These are phyloP conservation scores for Iodosphaeria phyllophila DNA, from an alignment of 2,329 filamentous ascomycete genomes.

Conservation along the genomic window DNA sequence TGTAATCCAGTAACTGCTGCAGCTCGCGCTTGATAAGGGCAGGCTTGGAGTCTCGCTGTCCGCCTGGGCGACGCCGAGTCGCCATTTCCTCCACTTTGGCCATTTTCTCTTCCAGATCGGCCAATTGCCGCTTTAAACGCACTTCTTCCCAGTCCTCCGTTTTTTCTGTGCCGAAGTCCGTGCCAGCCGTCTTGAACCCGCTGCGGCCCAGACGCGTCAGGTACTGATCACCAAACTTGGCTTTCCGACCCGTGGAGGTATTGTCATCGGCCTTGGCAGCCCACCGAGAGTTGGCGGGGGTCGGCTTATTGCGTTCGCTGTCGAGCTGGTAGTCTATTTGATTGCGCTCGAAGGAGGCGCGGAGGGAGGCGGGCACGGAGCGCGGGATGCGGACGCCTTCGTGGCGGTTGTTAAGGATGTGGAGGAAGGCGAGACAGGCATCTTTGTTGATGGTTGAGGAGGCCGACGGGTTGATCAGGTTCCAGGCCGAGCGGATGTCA, in stretches of 20 bases:
- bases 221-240: constrained; percentile 95
- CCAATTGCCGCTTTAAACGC: constrained; percentile 76
- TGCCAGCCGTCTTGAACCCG: constrained; percentile 65
- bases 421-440: constrained; percentile 80
- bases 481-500: constrained; percentile 86
- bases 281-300: constrained; percentile 52
- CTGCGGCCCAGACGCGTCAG: constrained; percentile 75
- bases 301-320: constrained; percentile 40
- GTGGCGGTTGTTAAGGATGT: constrained; percentile 90
- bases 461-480: constrained; percentile 86
- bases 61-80: constrained; percentile 40
- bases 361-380: constrained; percentile 76
- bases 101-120: constrained; percentile 77
- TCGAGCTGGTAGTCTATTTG: constrained; percentile 93
- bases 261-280: constrained; percentile 60
- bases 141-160: constrained; percentile 98
- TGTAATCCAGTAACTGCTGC: constrained; percentile 88
- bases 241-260: constrained; percentile 74
- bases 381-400: constrained; percentile 90
- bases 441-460: constrained; percentile 78
- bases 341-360: constrained; percentile 83
- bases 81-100: constrained; percentile 61
- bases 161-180: constrained; percentile 73
- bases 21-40: constrained; percentile 87
- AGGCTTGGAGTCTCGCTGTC: constrained; percentile 60